A percentile compares a stretch with the other conserved stretches of the same genome.
Evolutionary conservation across 1,139 yeast species (phyloP).

Genomic region (Pichia cactophila): DNA sequence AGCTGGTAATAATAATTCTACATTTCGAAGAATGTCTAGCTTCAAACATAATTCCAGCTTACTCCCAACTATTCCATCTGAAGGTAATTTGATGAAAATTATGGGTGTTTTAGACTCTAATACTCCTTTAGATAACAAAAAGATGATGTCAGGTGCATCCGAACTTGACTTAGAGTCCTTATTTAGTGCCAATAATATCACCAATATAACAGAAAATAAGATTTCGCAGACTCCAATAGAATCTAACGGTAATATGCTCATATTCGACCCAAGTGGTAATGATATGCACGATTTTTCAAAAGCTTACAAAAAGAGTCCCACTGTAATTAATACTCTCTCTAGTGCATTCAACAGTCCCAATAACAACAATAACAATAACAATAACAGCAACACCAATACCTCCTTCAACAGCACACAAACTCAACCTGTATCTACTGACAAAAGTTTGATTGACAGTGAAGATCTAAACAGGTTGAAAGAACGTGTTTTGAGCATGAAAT

Average conservation of each 20-base stretch:
- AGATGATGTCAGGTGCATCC: not conserved
- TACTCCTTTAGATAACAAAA: conserved; percentile 4
- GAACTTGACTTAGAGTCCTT: conserved; percentile 5
- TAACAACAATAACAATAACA: not conserved
- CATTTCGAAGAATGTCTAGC: not conserved
- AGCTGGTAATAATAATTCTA: not conserved
- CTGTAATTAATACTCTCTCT: conserved; percentile 1
- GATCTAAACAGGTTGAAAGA: conserved; percentile 24
- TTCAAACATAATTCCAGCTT: conserved; percentile 5
- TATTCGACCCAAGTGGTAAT: not conserved
- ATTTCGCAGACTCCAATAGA: conserved; percentile 1
- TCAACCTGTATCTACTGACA: not conserved
- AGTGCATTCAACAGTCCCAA: conserved; percentile 1
- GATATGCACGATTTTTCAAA: conserved; percentile 11
- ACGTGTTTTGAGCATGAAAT: conserved; percentile 24
- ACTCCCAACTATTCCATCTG: conserved; percentile 21
- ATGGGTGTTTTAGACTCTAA: conserved; percentile 9
- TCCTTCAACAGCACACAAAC: not conserved
- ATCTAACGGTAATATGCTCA: not conserved
- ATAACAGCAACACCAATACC: too few relatives aligned
- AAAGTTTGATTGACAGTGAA: conserved; percentile 23
- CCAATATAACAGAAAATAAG: not conserved
- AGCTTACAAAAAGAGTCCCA: conserved; percentile 11
- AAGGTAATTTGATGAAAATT: conserved; percentile 18
- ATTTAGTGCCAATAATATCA: conserved; percentile 1